Percentiles rank a stretch among this genome's conserved stretches.
Conservation (phyloP, 2,329 filamentous ascomycete species). For the Phaeosphaeria sp. region DNA sequence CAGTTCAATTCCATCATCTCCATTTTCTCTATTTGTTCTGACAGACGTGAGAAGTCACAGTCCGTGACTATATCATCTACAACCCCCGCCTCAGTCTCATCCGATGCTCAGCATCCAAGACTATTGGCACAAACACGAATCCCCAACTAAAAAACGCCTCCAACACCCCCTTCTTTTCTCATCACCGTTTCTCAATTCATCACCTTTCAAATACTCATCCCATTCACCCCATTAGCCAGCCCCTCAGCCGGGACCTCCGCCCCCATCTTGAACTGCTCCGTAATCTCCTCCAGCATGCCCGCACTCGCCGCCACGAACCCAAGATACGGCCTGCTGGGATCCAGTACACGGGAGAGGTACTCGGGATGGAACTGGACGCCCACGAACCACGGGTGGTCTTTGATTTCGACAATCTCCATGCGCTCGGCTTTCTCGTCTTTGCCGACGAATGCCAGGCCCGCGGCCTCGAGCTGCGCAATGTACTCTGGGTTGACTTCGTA, state of each 20-base stretch:
- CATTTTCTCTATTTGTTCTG: neutral
- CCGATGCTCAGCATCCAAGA: neutral
- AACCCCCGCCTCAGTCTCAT: neutral
- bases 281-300: constrained; percentile 66
- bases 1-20: neutral
- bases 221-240: constrained; percentile 32
- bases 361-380: constrained; percentile 91
- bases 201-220: constrained; percentile 13
- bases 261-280: constrained; percentile 33
- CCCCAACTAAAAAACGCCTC: neutral
- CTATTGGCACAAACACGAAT: neutral
- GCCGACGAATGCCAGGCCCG: constrained; percentile 77
- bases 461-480: constrained; percentile 70
- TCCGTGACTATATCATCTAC: neutral
- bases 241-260: constrained; percentile 22
- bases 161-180: neutral
- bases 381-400: constrained; percentile 84
- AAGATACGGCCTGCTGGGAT: constrained; percentile 77
- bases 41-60: neutral
- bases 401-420: constrained; percentile 84
- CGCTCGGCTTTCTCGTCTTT: constrained; percentile 80
- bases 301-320: constrained; percentile 83
- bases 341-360: constrained; percentile 77
- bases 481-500: constrained; percentile 90
- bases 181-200: neutral